phyloP scores from a whole-genome alignment of 2,329 filamentous ascomycete genomes.

The Ampelomyces quisqualis region DNA sequence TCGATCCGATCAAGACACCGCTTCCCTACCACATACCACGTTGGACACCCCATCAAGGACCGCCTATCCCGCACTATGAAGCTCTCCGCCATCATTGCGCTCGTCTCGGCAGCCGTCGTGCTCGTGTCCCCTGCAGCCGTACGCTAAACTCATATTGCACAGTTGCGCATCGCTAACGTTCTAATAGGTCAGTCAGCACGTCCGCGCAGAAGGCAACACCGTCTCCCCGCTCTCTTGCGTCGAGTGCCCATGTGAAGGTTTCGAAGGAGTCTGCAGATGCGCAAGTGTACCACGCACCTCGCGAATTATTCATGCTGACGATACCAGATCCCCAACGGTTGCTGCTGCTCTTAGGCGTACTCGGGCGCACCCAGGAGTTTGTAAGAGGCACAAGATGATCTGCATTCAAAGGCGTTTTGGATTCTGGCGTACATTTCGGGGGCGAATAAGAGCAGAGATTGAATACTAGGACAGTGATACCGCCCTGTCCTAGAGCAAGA shows the following conservation, averaged over 20 bases:
- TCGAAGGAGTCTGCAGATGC: constrained; percentile 23
- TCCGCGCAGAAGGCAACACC: constrained; percentile 15
- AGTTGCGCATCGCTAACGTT: background rate
- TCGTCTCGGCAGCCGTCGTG: constrained; percentile 19
- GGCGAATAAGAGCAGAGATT: background rate
- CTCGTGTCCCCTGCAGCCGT: constrained; percentile 31
- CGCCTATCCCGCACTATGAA: constrained; percentile 32
- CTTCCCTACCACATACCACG: too few relatives aligned
- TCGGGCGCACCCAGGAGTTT: too few relatives aligned
- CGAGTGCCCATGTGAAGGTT: constrained; percentile 30
- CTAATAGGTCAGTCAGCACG: constrained; percentile 21
- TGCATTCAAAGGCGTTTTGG: constrained; percentile 8
- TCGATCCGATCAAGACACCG: too few relatives aligned
- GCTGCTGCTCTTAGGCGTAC: constrained; percentile 24
- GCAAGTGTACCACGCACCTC: constrained; percentile 14
- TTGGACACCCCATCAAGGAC: too few relatives aligned
- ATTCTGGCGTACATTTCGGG: constrained; percentile 5
- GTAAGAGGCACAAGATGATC: background rate
- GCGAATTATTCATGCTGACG: constrained; percentile 4
- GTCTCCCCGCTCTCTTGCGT: constrained; percentile 16
- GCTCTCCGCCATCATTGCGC: constrained; percentile 22
- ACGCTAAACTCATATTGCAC: constrained; percentile 4
- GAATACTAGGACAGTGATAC: background rate
- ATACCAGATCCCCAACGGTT: constrained; percentile 30
- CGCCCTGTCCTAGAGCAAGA: background rate